These are phyloP conservation scores for Daphne laureola DNA, from an alignment of 441 rosid genomes.

Conservation along the genomic window DNA sequence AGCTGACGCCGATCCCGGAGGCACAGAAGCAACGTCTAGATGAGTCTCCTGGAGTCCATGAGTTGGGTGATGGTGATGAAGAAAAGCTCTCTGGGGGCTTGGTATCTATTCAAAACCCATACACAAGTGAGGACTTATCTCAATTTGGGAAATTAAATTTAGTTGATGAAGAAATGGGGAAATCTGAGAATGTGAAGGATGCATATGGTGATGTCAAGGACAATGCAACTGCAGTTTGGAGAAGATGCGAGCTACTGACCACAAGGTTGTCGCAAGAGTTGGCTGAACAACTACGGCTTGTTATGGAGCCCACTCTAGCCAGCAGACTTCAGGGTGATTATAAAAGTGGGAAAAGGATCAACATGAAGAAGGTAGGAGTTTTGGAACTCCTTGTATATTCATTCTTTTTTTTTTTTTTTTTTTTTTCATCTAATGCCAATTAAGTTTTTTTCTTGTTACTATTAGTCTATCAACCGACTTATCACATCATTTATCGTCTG, in stretches of 20 bases:
- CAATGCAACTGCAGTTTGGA: constrained; percentile 62
- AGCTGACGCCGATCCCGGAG: constrained; percentile 35
- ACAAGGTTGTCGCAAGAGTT: constrained; percentile 85
- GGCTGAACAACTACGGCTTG: constrained; percentile 93
- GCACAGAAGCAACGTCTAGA: constrained; percentile 28
- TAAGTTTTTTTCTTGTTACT: not conserved
- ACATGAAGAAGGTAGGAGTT: constrained; percentile 81
- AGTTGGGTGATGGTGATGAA: constrained; percentile 27
- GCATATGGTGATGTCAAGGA: constrained; percentile 33
- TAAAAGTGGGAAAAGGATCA: constrained; percentile 91
- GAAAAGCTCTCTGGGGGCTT: constrained; percentile 38
- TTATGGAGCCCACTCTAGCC: constrained; percentile 90
- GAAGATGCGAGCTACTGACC: constrained; percentile 72
- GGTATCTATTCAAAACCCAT: constrained; percentile 48
- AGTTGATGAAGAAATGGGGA: constrained; percentile 34
- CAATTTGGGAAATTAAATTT: constrained; percentile 43
- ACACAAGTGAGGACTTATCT: constrained; percentile 31
- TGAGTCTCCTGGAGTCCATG: constrained; percentile 24
- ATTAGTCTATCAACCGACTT: not conserved
- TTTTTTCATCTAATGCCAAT: not conserved
- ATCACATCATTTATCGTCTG: not conserved
- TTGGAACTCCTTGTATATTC: not conserved
- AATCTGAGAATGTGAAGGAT: constrained; percentile 35
- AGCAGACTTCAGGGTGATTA: constrained; percentile 98
- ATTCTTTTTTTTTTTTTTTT: not conserved